A percentile compares a stretch with the other conserved stretches of the same genome.
Evolutionary conservation across 73 alveolate genomes (phyloP).

Genomic region (Durusdinium trenchii): DNA sequence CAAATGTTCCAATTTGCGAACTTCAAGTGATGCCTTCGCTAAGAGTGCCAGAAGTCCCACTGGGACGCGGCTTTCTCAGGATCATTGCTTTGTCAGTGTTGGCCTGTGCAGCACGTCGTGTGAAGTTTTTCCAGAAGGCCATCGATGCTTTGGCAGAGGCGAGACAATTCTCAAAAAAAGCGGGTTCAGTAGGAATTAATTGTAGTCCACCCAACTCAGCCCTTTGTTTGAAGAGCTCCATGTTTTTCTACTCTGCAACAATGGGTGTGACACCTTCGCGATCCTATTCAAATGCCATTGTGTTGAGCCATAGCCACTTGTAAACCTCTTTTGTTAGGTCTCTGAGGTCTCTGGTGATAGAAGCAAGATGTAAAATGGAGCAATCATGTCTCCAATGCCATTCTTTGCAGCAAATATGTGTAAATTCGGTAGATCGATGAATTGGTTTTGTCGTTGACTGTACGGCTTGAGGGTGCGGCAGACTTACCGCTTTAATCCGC

Average conservation of each 20-base stretch:
- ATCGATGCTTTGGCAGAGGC: slow-evolving; percentile 73
- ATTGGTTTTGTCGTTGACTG: no score
- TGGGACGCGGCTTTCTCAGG: slow-evolving; percentile 3
- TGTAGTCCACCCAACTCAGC: neutral
- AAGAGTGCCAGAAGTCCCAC: neutral
- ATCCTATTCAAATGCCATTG: no score
- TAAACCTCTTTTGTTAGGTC: no score
- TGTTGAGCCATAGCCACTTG: no score
- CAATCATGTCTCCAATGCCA: no score
- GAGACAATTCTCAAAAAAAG: neutral
- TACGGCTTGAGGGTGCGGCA: no score
- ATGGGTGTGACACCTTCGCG: no score
- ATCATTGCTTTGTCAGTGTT: slow-evolving; percentile 68
- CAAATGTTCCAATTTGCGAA: neutral
- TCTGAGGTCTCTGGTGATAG: no score
- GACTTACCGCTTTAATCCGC: no score
- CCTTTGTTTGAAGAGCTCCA: neutral
- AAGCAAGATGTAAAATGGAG: no score
- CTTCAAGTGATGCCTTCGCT: neutral
- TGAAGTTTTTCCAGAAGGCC: slow-evolving; percentile 94
- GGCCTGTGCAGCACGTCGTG: slow-evolving; percentile 94
- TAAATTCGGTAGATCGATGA: no score
- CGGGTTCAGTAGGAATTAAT: neutral
- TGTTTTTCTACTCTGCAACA: neutral
- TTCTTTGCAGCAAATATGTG: no score